A percentile compares a stretch with the other conserved stretches of the same genome.
Conservation (phyloP, 768 basidiomycete genomes). For the Rhizopogon rudus region DNA sequence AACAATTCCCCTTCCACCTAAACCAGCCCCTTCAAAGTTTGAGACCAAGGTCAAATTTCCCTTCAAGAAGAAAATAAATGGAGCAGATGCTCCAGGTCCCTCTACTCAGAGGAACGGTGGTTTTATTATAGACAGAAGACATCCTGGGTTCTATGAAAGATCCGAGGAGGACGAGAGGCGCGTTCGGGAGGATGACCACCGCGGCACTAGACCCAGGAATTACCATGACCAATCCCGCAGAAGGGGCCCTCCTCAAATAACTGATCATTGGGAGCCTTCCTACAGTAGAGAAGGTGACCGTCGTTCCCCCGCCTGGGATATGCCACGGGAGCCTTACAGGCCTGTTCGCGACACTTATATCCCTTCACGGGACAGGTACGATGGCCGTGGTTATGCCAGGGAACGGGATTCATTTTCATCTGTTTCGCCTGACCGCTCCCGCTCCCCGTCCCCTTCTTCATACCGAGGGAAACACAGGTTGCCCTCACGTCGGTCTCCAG, state of each 20-base stretch:
- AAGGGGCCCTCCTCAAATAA: background rate
- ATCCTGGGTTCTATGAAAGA: slow-evolving; percentile 31
- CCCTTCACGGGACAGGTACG: slow-evolving; percentile 20
- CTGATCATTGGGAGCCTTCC: slow-evolving; percentile 22
- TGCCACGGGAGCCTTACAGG: slow-evolving; percentile 19
- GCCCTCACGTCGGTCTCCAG: slow-evolving; percentile 34
- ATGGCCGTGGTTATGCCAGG: slow-evolving; percentile 18
- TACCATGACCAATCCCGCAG: slow-evolving; percentile 7
- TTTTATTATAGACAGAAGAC: slow-evolving; percentile 11
- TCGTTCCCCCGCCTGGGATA: slow-evolving; percentile 17
- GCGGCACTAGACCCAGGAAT: slow-evolving; percentile 17
- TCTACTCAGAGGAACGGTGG: slow-evolving; percentile 17
- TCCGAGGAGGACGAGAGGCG: slow-evolving; percentile 42
- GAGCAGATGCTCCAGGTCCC: slow-evolving; percentile 20
- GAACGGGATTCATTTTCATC: slow-evolving; percentile 18
- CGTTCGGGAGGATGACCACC: slow-evolving; percentile 32
- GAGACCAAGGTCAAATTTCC: slow-evolving; percentile 62
- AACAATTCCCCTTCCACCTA: slow-evolving; percentile 24
- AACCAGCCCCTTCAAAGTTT: slow-evolving; percentile 32
- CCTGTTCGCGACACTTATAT: slow-evolving; percentile 10
- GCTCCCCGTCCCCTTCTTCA: slow-evolving; percentile 31
- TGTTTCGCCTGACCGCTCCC: slow-evolving; percentile 32
- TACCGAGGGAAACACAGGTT: slow-evolving; percentile 28
- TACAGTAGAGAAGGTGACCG: slow-evolving; percentile 21
- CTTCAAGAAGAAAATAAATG: slow-evolving; percentile 54